Percentiles rank a stretch among this genome's conserved stretches.
These are phyloP conservation scores for Magnolia sinica DNA, from an alignment of 164 flowering plant genomes.

Conservation along the genomic window DNA sequence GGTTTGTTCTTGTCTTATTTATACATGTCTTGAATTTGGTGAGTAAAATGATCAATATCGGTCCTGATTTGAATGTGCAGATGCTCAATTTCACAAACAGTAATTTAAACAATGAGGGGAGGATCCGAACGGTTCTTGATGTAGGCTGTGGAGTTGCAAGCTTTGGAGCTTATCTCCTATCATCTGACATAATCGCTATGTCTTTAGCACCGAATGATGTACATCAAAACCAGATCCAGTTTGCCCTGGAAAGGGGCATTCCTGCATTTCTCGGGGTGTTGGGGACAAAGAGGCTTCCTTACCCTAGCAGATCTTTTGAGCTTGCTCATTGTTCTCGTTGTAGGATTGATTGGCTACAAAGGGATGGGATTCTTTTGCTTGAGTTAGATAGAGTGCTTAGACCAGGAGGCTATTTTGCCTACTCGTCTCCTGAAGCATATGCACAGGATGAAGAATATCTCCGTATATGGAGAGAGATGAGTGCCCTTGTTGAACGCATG, in stretches of 20 bases:
- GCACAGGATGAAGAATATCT: constrained; percentile 91
- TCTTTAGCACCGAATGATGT: constrained; percentile 94
- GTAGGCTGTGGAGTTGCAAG: constrained; percentile 97
- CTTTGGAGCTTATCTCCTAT: constrained; percentile 85
- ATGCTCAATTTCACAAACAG: constrained; percentile 76
- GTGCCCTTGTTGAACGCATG: constrained; percentile 87
- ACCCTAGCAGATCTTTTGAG: constrained; percentile 94
- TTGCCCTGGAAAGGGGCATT: constrained; percentile 94
- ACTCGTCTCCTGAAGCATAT: constrained; percentile 96
- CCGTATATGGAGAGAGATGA: constrained; percentile 81
- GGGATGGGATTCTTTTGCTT: constrained; percentile 87
- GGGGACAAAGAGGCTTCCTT: constrained; percentile 88
- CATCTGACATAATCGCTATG: constrained; percentile 70
- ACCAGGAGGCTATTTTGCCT: constrained; percentile 95
- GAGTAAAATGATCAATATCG: neutral
- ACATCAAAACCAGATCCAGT: constrained; percentile 91
- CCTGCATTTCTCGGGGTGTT: constrained; percentile 90
- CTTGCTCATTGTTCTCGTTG: constrained; percentile 94
- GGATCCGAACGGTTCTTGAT: constrained; percentile 74
- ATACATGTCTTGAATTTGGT: neutral
- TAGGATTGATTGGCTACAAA: constrained; percentile 93
- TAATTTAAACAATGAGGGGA: constrained; percentile 69
- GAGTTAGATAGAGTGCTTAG: constrained; percentile 87
- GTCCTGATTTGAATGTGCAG: constrained; percentile 30
- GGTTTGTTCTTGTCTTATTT: neutral